Evolutionary conservation across 2,329 filamentous ascomycete genomes (phyloP), one percentile per base, ranked within the genome.

Genomic region (Sphaceloma murrayae): DNA sequence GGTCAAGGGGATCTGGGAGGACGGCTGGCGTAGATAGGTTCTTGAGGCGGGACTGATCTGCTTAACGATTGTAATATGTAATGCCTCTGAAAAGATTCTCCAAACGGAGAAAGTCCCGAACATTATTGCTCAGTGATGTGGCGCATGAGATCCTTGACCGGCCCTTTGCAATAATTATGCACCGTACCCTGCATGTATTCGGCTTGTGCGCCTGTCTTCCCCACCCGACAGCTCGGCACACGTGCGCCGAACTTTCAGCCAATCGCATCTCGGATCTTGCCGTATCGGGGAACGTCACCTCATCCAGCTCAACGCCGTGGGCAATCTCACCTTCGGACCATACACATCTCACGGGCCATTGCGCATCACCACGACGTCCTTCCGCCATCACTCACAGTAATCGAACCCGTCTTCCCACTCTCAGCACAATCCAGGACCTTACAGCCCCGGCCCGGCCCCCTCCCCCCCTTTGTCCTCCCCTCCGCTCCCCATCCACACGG

Each of bases 31-130:
- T 13, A 17, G 18, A 18, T n/a, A 11, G 3, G 19, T 11, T 14
- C 16, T 24, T 21, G 34, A 38, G 34, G 34, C 34, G 17, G 5
- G 22, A 16, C 34, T 27, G 26, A 22, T 26, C n/a, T 26, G 17
- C 13, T 14, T 39, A 22, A 26, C 16, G 34, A 27, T 26, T 16
- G 13, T 22, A 26, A 26, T 26, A 39, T 39, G 13, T 39, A 39
- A 39, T 39, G 34, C 34, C 34, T 39, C 34, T 6, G 18, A 8
- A 13, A n/a, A n/a, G n/a, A n/a, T n/a, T n/a, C n/a, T n/a, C n/a
- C n/a, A n/a, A n/a, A n/a, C n/a, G n/a, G n/a, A n/a, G n/a, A n/a
- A n/a, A n/a, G n/a, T n/a, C n/a, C n/a, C n/a, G n/a, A n/a, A n/a
- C n/a, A n/a, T n/a, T n/a, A n/a, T n/a, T n/a, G n/a, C n/a, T n/a